phyloP scores from a whole-genome alignment of 108 stramenopile genomes.

The Skeletonema costatum region DNA sequence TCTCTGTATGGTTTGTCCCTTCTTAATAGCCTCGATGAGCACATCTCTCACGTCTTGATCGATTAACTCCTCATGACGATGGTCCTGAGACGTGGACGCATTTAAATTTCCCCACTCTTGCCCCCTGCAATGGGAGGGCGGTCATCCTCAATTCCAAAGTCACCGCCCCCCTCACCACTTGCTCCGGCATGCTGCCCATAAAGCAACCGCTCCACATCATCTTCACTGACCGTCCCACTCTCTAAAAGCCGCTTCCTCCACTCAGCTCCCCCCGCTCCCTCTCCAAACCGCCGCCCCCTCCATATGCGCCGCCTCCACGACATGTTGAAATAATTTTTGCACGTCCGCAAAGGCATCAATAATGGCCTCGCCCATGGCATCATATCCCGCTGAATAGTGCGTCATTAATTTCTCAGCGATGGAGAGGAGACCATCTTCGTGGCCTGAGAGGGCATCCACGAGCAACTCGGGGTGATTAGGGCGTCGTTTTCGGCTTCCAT shows the following conservation, averaged over 20 bases:
- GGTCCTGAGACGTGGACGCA: constrained; percentile 16
- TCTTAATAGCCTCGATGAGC: constrained; percentile 68
- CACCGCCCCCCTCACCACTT: constrained; percentile 1
- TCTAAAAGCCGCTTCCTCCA: constrained; percentile 42
- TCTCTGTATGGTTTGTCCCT: constrained; percentile 52
- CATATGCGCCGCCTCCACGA: constrained; percentile 90
- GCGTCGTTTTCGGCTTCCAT: constrained; percentile 12
- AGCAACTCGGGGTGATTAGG: constrained; percentile 78
- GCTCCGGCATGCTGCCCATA: constrained; percentile 5
- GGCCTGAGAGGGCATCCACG: constrained; percentile 85
- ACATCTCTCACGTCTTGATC: constrained; percentile 89
- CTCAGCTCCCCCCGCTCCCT: constrained; percentile 67
- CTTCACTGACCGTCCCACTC: constrained; percentile 19
- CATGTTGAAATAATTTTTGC: constrained; percentile 87
- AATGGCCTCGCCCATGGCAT: constrained; percentile 89
- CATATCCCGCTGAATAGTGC: constrained; percentile 81
- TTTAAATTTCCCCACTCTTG: constrained; percentile 3
- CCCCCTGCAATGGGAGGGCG: background rate
- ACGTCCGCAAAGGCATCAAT: constrained; percentile 89
- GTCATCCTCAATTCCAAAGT: constrained; percentile 17
- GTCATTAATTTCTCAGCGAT: constrained; percentile 89
- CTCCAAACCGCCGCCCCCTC: constrained; percentile 92
- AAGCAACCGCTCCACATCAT: constrained; percentile 24
- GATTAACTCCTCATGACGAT: constrained; percentile 80
- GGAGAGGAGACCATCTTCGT: constrained; percentile 86